A percentile compares a stretch with the other conserved stretches of the same genome.
These are phyloP conservation scores for Carpinus viminea DNA, from an alignment of 306 rosid genomes.

Conservation along the genomic window DNA sequence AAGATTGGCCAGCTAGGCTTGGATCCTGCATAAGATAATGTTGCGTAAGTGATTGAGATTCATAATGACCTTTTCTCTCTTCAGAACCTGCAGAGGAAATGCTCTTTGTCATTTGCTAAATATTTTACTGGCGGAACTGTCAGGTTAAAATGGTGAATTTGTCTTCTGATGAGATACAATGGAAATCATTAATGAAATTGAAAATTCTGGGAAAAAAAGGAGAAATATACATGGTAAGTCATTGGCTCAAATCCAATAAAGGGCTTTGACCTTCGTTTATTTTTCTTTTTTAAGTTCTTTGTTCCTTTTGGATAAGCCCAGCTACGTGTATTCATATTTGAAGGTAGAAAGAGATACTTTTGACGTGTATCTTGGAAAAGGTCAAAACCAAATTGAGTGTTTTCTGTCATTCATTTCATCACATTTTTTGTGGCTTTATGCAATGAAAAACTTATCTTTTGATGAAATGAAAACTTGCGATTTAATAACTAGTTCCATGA, in stretches of 20 bases:
- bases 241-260: neutral
- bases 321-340: neutral
- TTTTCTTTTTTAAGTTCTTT: too few relatives aligned
- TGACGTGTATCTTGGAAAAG: neutral
- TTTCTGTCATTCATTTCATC: neutral
- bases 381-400: neutral
- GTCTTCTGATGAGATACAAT: neutral
- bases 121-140: neutral
- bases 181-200: neutral
- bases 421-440: neutral
- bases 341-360: neutral
- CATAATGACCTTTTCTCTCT: neutral
- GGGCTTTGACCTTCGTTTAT: too few relatives aligned
- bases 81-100: neutral
- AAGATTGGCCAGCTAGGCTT: conserved; percentile 12
- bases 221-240: neutral
- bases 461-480: neutral
- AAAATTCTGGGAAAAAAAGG: too few relatives aligned
- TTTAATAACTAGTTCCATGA: too few relatives aligned
- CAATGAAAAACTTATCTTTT: too few relatives aligned
- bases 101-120: neutral
- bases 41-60: conserved; percentile 2
- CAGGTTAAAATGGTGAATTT: neutral
- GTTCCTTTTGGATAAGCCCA: neutral
- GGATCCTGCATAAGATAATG: neutral